Evolutionary conservation across 371 early-diverging fungal species (phyloP), one percentile per base, ranked within the genome.

Genomic region (Mycotypha africana): DNA sequence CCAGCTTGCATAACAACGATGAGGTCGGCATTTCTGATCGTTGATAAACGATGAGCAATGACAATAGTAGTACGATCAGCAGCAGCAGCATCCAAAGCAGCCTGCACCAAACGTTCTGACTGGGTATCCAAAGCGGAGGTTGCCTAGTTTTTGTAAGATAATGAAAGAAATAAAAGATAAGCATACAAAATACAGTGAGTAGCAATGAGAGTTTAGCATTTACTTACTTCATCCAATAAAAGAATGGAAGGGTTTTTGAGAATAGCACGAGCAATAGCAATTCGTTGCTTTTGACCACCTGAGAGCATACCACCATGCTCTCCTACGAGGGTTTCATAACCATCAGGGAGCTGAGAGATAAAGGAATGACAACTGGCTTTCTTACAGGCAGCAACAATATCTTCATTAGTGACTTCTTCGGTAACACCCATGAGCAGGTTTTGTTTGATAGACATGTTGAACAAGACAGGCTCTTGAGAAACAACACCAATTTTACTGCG

Each of bases 41-140:
- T 92, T 37, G 89, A 85, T 2, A 92, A 69, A 36, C 90, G 82
- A 56, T 97, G 97, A 2, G 97, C 96, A 59, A 97, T 88, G 4
- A 93, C 86, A 39, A 99, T 82, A 1, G 95, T 93, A 2, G 95
- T 93, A 28, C 95, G 77, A 36, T 84, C 77, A 25, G 62, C 54
- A 19, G 88, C 42, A 4, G 93, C 93, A 17, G 62, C 70, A 45
- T 93, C 94, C 22, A 91, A 65, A 14, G 91, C 90, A 30, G 65
- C 61, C 59, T 91, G 91, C 1, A 93, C 91, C 16, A 87, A 57
- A 26, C 83, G 69, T 59, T 97, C 95, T 6, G 88, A 85, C 56
- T 81, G 74, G 1, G 86, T 81, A 63, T 89, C 89, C 23, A 91
- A 54, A 41, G 87, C 84, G 45, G 87, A 81, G 6, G 89, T 89